These are phyloP conservation scores for Agarophyton chilense DNA, from an alignment of 23 red algal genomes.

Conservation along the genomic window DNA sequence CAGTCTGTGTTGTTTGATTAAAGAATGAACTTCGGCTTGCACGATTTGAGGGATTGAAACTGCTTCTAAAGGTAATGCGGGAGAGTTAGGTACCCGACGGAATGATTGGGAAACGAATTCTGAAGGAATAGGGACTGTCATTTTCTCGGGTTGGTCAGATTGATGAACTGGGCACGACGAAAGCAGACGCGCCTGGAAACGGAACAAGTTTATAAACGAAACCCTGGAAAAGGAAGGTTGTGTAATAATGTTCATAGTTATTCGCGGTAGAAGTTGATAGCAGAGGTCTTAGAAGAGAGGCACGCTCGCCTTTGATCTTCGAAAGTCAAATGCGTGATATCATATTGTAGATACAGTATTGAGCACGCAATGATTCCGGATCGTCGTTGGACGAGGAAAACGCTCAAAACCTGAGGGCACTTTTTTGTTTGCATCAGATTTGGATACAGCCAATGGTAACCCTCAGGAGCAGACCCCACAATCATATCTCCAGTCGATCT, in stretches of 20 bases:
- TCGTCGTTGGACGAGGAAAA: too few species aligned
- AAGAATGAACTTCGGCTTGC: constrained; percentile 16
- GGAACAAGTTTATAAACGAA: background rate
- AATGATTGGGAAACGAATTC: constrained; percentile 4
- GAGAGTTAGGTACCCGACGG: constrained; percentile 51
- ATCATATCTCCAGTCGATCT: too few species aligned
- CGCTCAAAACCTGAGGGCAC: too few species aligned
- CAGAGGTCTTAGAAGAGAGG: too few species aligned
- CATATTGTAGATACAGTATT: too few species aligned
- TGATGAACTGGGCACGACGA: background rate
- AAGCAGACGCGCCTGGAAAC: background rate
- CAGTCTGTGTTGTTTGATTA: background rate
- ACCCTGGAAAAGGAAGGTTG: background rate
- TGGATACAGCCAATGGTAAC: too few species aligned
- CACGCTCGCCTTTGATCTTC: too few species aligned
- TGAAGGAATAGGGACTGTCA: background rate
- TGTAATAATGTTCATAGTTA: background rate
- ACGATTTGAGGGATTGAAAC: constrained; percentile 38
- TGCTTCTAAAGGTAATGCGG: constrained; percentile 50
- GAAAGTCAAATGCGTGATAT: too few species aligned
- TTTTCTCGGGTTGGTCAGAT: background rate
- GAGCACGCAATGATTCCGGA: too few species aligned
- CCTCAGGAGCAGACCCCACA: too few species aligned
- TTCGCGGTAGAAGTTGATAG: too few species aligned
- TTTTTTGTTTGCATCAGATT: too few species aligned